Evolutionary conservation across 495 filamentous ascomycete species (phyloP).

Genomic region (Neurospora discreta): DNA sequence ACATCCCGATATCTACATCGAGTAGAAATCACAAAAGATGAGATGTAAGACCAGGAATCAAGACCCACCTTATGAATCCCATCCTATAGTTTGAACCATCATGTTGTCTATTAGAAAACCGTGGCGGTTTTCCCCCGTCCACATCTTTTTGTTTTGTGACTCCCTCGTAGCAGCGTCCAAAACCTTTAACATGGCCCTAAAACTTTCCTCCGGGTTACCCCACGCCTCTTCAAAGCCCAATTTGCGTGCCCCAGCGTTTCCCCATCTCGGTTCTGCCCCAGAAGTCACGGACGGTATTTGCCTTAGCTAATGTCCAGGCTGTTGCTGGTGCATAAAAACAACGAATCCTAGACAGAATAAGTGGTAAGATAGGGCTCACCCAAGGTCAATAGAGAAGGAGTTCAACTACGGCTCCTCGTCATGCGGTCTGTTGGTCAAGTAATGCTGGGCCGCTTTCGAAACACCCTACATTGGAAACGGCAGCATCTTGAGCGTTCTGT

Average conservation of each 20-base stretch:
- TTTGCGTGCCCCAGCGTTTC: slow-evolving; percentile 26
- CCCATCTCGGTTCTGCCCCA: slow-evolving; percentile 38
- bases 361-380: background rate
- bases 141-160: slow-evolving; percentile 28
- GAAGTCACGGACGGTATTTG: slow-evolving; percentile 5
- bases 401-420: slow-evolving; percentile 27
- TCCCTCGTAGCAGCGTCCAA: slow-evolving; percentile 27
- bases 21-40: too few species aligned
- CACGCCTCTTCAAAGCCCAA: slow-evolving; percentile 27
- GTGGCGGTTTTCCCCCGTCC: background rate
- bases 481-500: slow-evolving; percentile 1
- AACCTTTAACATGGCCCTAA: slow-evolving; percentile 25
- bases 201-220: slow-evolving; percentile 23
- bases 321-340: background rate
- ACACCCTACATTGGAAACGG: slow-evolving; percentile 24
- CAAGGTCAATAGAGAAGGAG: slow-evolving; percentile 24
- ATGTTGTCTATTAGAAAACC: background rate
- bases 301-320: background rate
- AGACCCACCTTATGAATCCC: background rate
- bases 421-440: slow-evolving; percentile 26
- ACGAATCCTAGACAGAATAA: background rate
- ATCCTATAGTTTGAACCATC: background rate
- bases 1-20: background rate
- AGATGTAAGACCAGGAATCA: background rate
- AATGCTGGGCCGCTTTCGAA: slow-evolving; percentile 30